Conservation (phyloP, 2,329 filamentous ascomycete genomes). For the Cordyceps farinosa region DNA sequence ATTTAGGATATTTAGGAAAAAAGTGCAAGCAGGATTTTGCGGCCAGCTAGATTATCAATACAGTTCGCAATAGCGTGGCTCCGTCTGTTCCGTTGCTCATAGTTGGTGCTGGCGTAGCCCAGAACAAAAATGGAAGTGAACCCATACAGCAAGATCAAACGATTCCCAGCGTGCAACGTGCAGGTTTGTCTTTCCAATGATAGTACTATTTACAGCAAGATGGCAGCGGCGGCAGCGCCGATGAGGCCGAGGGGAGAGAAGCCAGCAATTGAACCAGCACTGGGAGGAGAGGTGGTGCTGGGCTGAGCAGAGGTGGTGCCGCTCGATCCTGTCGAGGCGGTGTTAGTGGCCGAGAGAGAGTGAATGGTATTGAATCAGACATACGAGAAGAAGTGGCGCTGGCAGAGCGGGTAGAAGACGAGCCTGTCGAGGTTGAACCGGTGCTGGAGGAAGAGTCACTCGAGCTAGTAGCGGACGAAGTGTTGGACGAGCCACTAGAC, state of each 20-base stretch:
- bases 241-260: slow-evolving; percentile 7
- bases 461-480: not conserved
- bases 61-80: not conserved
- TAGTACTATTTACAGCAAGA: not conserved
- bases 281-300: not conserved
- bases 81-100: too few relatives aligned
- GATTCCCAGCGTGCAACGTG: too few relatives aligned
- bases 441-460: not conserved
- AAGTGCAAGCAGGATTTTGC: not conserved
- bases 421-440: not conserved
- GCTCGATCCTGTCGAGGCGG: not conserved
- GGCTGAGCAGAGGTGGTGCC: not conserved
- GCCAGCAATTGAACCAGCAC: not conserved
- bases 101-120: not conserved
- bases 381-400: slow-evolving; percentile 9
- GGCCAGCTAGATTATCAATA: not conserved
- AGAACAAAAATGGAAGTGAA: not conserved
- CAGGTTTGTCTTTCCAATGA: too few relatives aligned
- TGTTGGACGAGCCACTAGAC: slow-evolving; percentile 19
- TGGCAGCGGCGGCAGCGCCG: slow-evolving; percentile 5
- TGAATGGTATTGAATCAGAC: not conserved
- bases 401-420: not conserved
- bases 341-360: not conserved
- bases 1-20: not conserved
- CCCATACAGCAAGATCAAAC: not conserved